Conservation (phyloP, 164 flowering plant species). For the Nymphaea thermarum region DNA sequence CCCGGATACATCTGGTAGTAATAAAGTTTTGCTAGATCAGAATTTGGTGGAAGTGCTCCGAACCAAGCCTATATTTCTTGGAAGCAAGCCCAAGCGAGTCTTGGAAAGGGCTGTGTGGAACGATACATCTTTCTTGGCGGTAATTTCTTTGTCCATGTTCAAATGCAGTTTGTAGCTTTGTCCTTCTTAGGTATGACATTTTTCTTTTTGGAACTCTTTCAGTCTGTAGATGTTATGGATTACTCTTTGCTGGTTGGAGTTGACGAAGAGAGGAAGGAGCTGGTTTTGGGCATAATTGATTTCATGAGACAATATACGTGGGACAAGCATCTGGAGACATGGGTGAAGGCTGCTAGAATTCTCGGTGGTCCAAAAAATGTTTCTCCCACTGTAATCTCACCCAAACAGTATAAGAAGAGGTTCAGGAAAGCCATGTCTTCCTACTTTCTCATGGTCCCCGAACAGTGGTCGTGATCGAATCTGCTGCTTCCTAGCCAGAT, state of each 20-base stretch:
- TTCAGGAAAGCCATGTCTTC: slow-evolving; percentile 82
- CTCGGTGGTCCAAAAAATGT: slow-evolving; percentile 76
- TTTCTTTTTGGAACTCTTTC: slow-evolving; percentile 8
- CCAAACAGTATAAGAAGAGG: slow-evolving; percentile 73
- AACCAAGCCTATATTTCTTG: slow-evolving; percentile 67
- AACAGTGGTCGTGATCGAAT: slow-evolving; percentile 44
- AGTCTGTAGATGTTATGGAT: slow-evolving; percentile 87
- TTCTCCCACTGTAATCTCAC: slow-evolving; percentile 71
- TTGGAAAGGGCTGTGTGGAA: slow-evolving; percentile 84
- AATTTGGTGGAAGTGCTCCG: slow-evolving; percentile 59
- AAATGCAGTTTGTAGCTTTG: background rate
- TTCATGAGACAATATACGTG: slow-evolving; percentile 85
- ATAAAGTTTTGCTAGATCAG: slow-evolving; percentile 57
- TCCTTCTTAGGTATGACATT: background rate
- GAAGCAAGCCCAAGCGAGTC: slow-evolving; percentile 67
- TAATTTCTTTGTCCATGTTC: slow-evolving; percentile 13
- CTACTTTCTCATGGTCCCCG: slow-evolving; percentile 71
- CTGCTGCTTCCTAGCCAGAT: too few relatives aligned
- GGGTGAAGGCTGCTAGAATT: slow-evolving; percentile 74
- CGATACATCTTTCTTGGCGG: slow-evolving; percentile 72
- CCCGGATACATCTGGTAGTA: slow-evolving; percentile 47
- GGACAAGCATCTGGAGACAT: slow-evolving; percentile 90
- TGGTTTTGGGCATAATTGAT: slow-evolving; percentile 75
- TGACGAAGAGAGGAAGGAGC: slow-evolving; percentile 57
- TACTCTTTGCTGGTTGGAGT: slow-evolving; percentile 80